These are phyloP conservation scores for Umbilicus rupestris DNA, from an alignment of 164 flowering plant genomes.

Conservation along the genomic window DNA sequence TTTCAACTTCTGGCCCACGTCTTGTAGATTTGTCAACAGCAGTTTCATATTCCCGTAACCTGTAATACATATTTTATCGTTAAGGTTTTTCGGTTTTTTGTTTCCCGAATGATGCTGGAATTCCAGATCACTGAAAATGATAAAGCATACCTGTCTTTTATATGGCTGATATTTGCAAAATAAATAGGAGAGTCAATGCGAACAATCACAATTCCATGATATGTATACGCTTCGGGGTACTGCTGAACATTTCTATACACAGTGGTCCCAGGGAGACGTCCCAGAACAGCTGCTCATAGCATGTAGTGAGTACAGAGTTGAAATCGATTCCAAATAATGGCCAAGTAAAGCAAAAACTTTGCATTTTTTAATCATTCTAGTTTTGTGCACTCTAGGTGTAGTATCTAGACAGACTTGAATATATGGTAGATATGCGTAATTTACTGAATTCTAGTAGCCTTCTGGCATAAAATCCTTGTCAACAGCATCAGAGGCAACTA, in stretches of 20 bases:
- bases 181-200: conserved; percentile 94
- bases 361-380: background rate
- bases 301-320: background rate
- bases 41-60: conserved; percentile 75
- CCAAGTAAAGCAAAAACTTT: background rate
- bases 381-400: background rate
- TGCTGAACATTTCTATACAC: conserved; percentile 74
- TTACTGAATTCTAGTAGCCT: background rate
- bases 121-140: background rate
- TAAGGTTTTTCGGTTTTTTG: background rate
- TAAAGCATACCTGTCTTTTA: conserved; percentile 73
- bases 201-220: conserved; percentile 89
- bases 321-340: background rate
- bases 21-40: conserved; percentile 36
- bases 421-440: background rate
- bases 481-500: background rate
- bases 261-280: conserved; percentile 97
- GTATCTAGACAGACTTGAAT: background rate
- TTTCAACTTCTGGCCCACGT: conserved; percentile 87
- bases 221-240: conserved; percentile 93
- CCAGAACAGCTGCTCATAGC: conserved; percentile 69
- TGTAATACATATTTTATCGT: conserved; percentile 16
- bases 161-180: conserved; percentile 89
- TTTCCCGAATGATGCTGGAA: background rate
- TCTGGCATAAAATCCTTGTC: background rate